phyloP scores from a whole-genome alignment of 805 yeast species.

The Ogataea ganodermae region DNA sequence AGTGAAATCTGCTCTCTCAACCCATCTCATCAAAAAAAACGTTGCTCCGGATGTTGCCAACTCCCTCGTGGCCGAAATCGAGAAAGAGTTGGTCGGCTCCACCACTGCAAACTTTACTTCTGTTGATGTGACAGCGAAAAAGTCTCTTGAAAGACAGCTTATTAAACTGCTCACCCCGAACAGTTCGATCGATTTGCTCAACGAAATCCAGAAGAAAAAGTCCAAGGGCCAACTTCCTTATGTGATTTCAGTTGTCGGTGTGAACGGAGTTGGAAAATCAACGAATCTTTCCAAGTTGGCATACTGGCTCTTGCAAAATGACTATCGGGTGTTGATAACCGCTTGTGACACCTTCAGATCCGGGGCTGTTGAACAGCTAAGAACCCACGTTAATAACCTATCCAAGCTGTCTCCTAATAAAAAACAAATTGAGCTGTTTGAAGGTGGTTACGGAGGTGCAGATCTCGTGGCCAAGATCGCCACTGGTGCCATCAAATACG shows the following conservation, averaged over 20 bases:
- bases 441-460: slow-evolving; percentile 97
- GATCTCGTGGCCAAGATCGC: slow-evolving; percentile 91
- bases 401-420: slow-evolving; percentile 57
- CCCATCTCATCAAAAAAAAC: slow-evolving; percentile 80
- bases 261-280: slow-evolving; percentile 97
- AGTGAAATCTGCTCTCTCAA: slow-evolving; percentile 64
- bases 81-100: slow-evolving; percentile 67
- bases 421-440: slow-evolving; percentile 71
- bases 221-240: slow-evolving; percentile 58
- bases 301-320: slow-evolving; percentile 91
- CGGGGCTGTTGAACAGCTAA: slow-evolving; percentile 97
- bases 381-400: slow-evolving; percentile 88
- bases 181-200: slow-evolving; percentile 81
- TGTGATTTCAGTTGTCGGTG: slow-evolving; percentile 97
- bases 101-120: slow-evolving; percentile 75
- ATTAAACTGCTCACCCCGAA: slow-evolving; percentile 87
- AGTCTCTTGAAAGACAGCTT: slow-evolving; percentile 60
- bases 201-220: slow-evolving; percentile 64
- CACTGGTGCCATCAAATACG: slow-evolving; percentile 83
- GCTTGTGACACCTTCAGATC: slow-evolving; percentile 98
- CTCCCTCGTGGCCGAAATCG: slow-evolving; percentile 68
- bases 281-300: slow-evolving; percentile 93
- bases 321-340: slow-evolving; percentile 81
- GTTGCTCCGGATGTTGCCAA: slow-evolving; percentile 90
- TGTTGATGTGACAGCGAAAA: slow-evolving; percentile 67